Evolutionary conservation across 768 basidiomycete species (phyloP).

Genomic region (Collybia sp.): DNA sequence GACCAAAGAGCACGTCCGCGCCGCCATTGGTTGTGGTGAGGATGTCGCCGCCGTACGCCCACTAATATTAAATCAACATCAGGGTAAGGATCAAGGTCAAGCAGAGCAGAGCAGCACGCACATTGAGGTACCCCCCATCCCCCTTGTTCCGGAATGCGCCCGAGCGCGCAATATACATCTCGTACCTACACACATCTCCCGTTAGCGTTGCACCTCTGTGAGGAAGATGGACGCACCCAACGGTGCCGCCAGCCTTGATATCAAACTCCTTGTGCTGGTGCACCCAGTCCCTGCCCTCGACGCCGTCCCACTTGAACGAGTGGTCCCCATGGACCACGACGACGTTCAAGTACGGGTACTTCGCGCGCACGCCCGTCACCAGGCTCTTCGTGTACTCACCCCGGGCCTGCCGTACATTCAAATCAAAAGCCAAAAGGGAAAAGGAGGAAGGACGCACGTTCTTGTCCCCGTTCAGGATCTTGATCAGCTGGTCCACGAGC

Average conservation of each 20-base stretch:
- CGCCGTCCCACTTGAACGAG: slow-evolving; percentile 10
- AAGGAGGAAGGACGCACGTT: not conserved
- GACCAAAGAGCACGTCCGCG: too few relatives aligned
- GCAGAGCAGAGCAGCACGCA: too few relatives aligned
- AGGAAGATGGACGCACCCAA: slow-evolving; percentile 4
- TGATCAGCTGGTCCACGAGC: too few relatives aligned
- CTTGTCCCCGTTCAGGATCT: too few relatives aligned
- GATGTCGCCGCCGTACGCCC: too few relatives aligned
- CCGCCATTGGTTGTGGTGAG: too few relatives aligned
- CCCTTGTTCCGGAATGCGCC: slow-evolving; percentile 2
- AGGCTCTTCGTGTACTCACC: slow-evolving; percentile 6
- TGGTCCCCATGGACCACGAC: not conserved
- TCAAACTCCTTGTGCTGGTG: slow-evolving; percentile 10
- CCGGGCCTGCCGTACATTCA: slow-evolving; percentile 2
- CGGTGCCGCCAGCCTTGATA: slow-evolving; percentile 8
- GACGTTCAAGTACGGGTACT: slow-evolving; percentile 8
- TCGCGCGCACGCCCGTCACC: not conserved
- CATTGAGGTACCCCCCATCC: not conserved
- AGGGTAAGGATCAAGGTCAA: too few relatives aligned
- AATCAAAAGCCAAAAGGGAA: too few relatives aligned
- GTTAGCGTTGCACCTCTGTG: too few relatives aligned
- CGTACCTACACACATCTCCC: slow-evolving; percentile 1
- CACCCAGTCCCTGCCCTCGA: slow-evolving; percentile 8
- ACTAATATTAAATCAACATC: too few relatives aligned
- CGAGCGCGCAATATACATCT: slow-evolving; percentile 2